Evolutionary conservation across 257 asterid genomes (phyloP), one percentile per base, ranked within the genome.

Genomic region (Eustoma russellianum): DNA sequence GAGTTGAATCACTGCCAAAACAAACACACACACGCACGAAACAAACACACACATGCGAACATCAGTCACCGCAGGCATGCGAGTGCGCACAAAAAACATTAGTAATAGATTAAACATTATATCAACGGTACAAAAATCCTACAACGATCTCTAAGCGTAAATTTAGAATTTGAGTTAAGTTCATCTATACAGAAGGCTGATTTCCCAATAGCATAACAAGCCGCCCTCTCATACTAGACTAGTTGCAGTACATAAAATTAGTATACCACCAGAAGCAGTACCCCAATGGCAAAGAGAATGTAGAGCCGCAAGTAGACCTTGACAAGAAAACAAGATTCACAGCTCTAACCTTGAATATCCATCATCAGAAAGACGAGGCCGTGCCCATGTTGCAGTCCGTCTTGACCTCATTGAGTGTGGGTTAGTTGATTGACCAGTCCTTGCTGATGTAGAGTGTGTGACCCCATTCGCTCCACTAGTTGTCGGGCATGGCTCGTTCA

Each of bases 361-460:
- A 70, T 92, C 97, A 19, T 92, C 98, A 57, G 95, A 92, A 51
- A 77, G 30, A 43, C 79, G 93, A 54, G 95, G 68, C 14, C 70
- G 70, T 53, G 97, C 98, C 95, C 96, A 91, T n/a, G 83, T 74
- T 55, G 96, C 90, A 41, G 98, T 92, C 63, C 98, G 73, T 71
- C 93, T 83, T 50, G 98, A 92, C 74, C 95, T 81, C 83, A 80
- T 75, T 49, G 97, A 87, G 49, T 74, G 84, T 56, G 95, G 90
- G 60, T 71, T 77, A 65, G 67, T 50, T 50, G 88, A 52, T 59
- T 62, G 78, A 65, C 76, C 70, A 53, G 81, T 46, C 72, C 63
- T 77, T 41, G 41, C 66, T 12, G 93, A 60, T 56, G 77, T 53
- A 45, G 67, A 54, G 48, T 69, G 76, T 41, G 85, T 16, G 53